Conservation (phyloP, 257 asterid genomes). For the Primulina tabacum region DNA sequence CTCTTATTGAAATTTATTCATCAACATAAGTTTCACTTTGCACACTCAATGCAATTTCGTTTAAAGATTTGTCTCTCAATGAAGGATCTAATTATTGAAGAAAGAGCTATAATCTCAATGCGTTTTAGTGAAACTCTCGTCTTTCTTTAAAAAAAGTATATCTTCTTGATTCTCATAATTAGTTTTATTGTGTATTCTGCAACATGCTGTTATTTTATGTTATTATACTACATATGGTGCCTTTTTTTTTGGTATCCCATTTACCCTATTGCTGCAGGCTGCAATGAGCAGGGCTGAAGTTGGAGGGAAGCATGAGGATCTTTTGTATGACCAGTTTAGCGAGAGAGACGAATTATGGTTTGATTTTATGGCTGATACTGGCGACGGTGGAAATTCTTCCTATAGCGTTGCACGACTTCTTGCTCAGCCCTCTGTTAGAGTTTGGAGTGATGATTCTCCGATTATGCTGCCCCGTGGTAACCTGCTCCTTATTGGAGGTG, state of each 20-base stretch:
- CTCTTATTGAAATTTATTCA: neutral
- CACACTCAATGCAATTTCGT: neutral
- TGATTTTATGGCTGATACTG: conserved; percentile 99
- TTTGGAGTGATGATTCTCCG: conserved; percentile 48
- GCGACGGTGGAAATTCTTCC: conserved; percentile 97
- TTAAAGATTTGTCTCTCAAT: conserved; percentile 6
- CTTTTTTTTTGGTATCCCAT: conserved; percentile 17
- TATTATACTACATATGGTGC: conserved; percentile 12
- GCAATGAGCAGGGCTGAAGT: conserved; percentile 94
- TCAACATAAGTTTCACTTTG: neutral
- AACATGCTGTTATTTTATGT: conserved; percentile 9
- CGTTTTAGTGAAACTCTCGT: neutral
- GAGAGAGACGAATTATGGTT: conserved; percentile 92
- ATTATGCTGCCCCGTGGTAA: conserved; percentile 71
- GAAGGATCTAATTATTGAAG: conserved; percentile 5
- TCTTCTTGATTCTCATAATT: conserved; percentile 5
- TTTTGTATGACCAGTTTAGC: conserved; percentile 79
- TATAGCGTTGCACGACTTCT: conserved; percentile 88
- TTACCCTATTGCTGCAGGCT: conserved; percentile 50
- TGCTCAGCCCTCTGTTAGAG: conserved; percentile 79
- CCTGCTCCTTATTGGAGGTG: conserved; percentile 97
- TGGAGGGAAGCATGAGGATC: conserved; percentile 74
- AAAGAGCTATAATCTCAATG: conserved; percentile 13
- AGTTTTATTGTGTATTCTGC: neutral
- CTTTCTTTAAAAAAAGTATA: neutral